phyloP scores from a whole-genome alignment of 768 basidiomycete genomes.

The Hortiboletus campestris region DNA sequence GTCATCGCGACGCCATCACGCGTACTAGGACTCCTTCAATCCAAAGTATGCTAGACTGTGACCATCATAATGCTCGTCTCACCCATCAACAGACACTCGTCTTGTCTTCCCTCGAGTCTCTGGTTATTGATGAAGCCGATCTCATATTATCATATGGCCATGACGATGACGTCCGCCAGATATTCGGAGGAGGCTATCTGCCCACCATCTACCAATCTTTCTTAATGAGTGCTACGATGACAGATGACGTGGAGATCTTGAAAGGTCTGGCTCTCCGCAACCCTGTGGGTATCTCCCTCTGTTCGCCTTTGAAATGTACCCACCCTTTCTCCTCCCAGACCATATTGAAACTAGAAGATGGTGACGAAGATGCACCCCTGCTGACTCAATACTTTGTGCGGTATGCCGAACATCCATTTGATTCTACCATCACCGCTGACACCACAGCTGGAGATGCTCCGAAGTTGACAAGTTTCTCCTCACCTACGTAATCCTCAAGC shows the following conservation, averaged over 20 bases:
- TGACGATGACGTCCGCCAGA: constrained; percentile 79
- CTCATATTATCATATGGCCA: constrained; percentile 96
- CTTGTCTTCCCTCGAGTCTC: constrained; percentile 67
- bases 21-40: constrained; percentile 62
- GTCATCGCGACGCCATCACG: constrained; percentile 79
- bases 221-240: constrained; percentile 97
- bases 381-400: constrained; percentile 84
- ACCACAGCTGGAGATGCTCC: constrained; percentile 54
- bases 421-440: background rate
- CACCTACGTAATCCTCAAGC: constrained; percentile 93
- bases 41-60: constrained; percentile 48
- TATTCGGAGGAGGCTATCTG: constrained; percentile 65
- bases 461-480: constrained; percentile 98
- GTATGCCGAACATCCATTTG: constrained; percentile 38
- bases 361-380: constrained; percentile 74
- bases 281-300: constrained; percentile 56
- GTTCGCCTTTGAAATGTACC: background rate
- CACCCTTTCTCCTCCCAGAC: constrained; percentile 46
- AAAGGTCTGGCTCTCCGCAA: constrained; percentile 86
- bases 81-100: constrained; percentile 53
- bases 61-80: background rate
- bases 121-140: constrained; percentile 98
- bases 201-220: constrained; percentile 88
- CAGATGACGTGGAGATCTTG: constrained; percentile 88
- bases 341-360: constrained; percentile 85